Base-by-base conservation (phyloP, 1,284 basidiomycete genomes). In the Microbotryum scabiosae region DNA sequence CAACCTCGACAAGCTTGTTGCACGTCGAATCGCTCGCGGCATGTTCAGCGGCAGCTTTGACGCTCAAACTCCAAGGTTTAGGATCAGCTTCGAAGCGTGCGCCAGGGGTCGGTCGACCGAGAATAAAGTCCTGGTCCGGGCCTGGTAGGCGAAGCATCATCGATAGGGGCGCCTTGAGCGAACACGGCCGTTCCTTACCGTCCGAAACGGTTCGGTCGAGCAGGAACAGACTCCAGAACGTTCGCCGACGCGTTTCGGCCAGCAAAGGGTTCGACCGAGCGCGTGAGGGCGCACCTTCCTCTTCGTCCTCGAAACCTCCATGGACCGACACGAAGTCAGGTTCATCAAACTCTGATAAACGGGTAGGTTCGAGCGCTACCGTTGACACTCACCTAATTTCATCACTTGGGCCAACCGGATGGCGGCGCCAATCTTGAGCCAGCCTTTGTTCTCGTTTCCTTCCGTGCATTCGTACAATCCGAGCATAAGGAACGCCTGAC, bases 391-490 rank as follows among this genome's bases (percentile, higher is more conserved):
- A 7, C 66, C 68, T 20, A 70, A 49, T 2, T 65, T 56, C 20
- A 70, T 60, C 10, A 66, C 53, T 41, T 70, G 68, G 8, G 64
- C 62, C 67, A 70, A 69, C 1, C 68, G 64, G 18, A 67, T 64
- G 28, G 68, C 62, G 10, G 51, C 57, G 1, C 68, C 68, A 23
- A 70, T 62, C 26, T 63, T 60, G 44, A 70, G 46, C 68, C 68
- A 70, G 7, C 68, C 68, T 7, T 56, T 59, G 57, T 67, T 66
- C 51, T 70, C 68, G 2, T 56, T 48, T 5, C 65, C 59, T 21
- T 63, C 67, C 3, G 68, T 70, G 44, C 68, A 51, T 48, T 70
- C 64, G 63, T 64, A 65, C 47, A 70, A 60, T 9, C 67, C 67
- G 25, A 70, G 56, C 52, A 70, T 51, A 20, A 67, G 55, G 60